Base-by-base conservation (phyloP, 768 basidiomycete genomes). In the Lyophyllum shimeji region DNA sequence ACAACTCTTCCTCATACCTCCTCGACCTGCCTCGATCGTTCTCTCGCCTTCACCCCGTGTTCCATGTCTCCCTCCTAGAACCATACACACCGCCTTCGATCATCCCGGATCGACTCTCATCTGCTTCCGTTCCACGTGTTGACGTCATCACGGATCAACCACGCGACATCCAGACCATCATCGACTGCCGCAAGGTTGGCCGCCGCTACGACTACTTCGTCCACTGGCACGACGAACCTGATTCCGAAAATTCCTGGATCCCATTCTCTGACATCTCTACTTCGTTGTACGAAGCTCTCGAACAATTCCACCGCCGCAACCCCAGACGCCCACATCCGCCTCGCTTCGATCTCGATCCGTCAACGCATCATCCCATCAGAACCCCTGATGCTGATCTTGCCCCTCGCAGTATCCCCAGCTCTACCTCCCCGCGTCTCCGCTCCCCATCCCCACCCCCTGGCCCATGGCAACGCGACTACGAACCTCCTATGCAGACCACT, bases 401-500 rank as follows among this genome's bases (percentile, higher is more conserved):
- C 21, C 46, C 12, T 43, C 42, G 11, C 5, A 34, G 1, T 29
- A 17, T 13, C 34, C 25, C 46, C 45, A 15, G 17, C 25, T n/a
- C 55, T 29, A 33, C 42, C 48, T 12, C 48, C 29, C 27, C 2
- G n/a, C 54, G 37, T 25, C n/a, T n/a, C n/a, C n/a, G n/a, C n/a
- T 31, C 54, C 18, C 37, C 49, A 17, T 57, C 62, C 18, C 61
- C 60, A 7, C 57, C 58, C 25, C 39, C 56, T 7, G 27, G 45
- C 20, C 52, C 46, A 4, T 57, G 51, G 29, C 50, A 42, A 45
- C 53, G 46, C 50, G 48, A 55, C 57, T 69, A 64, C 33, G 47
- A 63, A 33, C 66, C 67, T 25, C 65, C 65, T 0, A 11, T 48
- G 12, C 55, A 50, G 17, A 64, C 65, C 7, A 68, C 61, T 11